Conservation (phyloP, 2,329 filamentous ascomycete species). For the Alternaria solani region DNA sequence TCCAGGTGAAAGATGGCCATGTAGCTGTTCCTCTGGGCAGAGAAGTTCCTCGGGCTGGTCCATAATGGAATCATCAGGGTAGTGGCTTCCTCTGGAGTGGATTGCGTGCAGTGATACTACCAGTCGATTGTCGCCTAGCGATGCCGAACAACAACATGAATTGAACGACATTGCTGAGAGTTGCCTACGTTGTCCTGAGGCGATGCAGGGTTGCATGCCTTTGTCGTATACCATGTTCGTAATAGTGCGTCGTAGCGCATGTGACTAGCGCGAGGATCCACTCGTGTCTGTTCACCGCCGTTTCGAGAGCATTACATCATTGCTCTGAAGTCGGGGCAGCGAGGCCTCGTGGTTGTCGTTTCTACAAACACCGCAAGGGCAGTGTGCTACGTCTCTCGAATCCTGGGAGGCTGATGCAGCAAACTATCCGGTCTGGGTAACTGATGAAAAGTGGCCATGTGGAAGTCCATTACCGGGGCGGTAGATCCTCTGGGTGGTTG, state of each 20-base stretch:
- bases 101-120: slow-evolving; percentile 22
- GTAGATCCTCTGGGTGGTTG: slow-evolving; percentile 21
- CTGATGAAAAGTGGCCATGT: slow-evolving; percentile 34
- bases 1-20: neutral
- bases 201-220: slow-evolving; percentile 24
- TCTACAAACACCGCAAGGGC: slow-evolving; percentile 41
- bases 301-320: slow-evolving; percentile 37
- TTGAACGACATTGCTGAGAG: slow-evolving; percentile 36
- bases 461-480: slow-evolving; percentile 25
- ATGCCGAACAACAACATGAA: slow-evolving; percentile 36
- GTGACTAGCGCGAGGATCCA: slow-evolving; percentile 31
- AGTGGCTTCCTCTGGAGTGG: neutral
- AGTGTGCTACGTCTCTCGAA: slow-evolving; percentile 26
- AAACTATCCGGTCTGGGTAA: slow-evolving; percentile 18
- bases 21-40: neutral
- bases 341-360: slow-evolving; percentile 34
- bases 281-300: slow-evolving; percentile 33
- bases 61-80: neutral
- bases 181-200: slow-evolving; percentile 33
- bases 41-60: slow-evolving; percentile 5
- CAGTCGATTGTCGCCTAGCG: slow-evolving; percentile 23
- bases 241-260: slow-evolving; percentile 29
- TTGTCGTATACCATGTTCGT: slow-evolving; percentile 23
- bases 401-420: slow-evolving; percentile 14
- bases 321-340: slow-evolving; percentile 38